Base-by-base conservation (phyloP, 1,284 basidiomycete genomes). In the Austropuccinia psidii region DNA sequence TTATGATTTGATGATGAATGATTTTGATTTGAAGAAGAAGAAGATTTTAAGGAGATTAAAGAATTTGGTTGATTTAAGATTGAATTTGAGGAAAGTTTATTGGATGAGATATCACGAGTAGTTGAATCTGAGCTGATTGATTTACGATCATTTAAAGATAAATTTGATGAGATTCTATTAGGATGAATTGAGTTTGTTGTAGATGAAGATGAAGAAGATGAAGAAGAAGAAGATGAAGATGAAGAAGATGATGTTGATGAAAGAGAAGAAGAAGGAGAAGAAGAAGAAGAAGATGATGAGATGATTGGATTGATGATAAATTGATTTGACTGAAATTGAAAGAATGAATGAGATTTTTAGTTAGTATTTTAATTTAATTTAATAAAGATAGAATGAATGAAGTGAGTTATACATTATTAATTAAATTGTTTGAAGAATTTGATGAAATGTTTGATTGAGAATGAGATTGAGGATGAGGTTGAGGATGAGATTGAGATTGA, bases 51-150 rank as follows among this genome's bases (percentile, higher is more conserved):
- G 45, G 24, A 19, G 45, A 49, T 49, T 24, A 24, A 24, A 49
- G 4, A 19, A 3, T 17, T 49, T 2, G 45, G 19, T 13, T 49
- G 45, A 49, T 29, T 15, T 29, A n/a, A 43, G 27, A 41, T 27
- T 21, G 27, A 58, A 29, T 35, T 47, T 19, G 15, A 58, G 55
- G 35, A 15, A 43, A 24, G 41, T 19, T 24, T 39, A 33, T 11
- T 57, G 50, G 19, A 58, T n/a, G 21, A 21, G 39, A 35, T 58
- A 5, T 33, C 17, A 35, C 67, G 67, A 60, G 52, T 49, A 5
- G 54, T 69, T 31, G 52, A 58, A 9, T 60, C 67, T 27, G 67
- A 69, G 31, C 67, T 47, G 45, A 69, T 21, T 29, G 67, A 69
- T 58, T 19, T 45, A 47, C 67, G 67, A 11, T 37, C 41, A 33